Evolutionary conservation across 1,284 basidiomycete genomes (phyloP).

Genomic region (Trichosporon inkin): DNA sequence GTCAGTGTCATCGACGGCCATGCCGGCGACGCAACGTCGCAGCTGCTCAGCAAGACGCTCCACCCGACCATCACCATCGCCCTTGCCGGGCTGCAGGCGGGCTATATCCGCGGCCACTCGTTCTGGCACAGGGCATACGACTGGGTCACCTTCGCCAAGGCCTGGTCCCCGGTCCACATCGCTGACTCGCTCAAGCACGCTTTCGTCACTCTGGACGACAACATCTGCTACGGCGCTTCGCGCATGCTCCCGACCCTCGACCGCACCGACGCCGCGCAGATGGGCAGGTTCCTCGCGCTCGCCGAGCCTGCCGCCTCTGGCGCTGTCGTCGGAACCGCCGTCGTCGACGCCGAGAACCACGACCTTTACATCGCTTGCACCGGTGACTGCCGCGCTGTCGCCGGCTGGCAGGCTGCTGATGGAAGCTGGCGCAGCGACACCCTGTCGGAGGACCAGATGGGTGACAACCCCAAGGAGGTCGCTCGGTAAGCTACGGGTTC

Average conservation of each 20-base stretch:
- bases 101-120: constrained; percentile 31
- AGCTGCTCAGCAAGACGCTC: constrained; percentile 75
- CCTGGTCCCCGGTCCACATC: constrained; percentile 37
- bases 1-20: constrained; percentile 94
- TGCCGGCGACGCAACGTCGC: constrained; percentile 75
- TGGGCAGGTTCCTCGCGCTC: constrained; percentile 53
- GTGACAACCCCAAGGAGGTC: constrained; percentile 79
- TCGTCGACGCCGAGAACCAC: constrained; percentile 74
- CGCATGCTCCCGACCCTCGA: constrained; percentile 52
- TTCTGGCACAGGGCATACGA: constrained; percentile 28
- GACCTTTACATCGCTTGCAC: constrained; percentile 86
- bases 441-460: constrained; percentile 91
- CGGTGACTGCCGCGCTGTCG: constrained; percentile 92
- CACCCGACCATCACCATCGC: constrained; percentile 82
- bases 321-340: constrained; percentile 78
- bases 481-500: constrained; percentile 34
- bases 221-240: constrained; percentile 53
- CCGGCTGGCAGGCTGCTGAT: constrained; percentile 70
- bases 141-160: constrained; percentile 22
- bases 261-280: constrained; percentile 24
- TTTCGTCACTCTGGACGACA: constrained; percentile 54
- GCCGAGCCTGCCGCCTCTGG: constrained; percentile 76
- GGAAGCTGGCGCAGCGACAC: constrained; percentile 67
- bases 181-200: constrained; percentile 24
- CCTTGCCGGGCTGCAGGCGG: constrained; percentile 57